Percentiles rank a stretch among this genome's conserved stretches.
These are phyloP conservation scores for Penicillium sp. DNA, from an alignment of 2,329 filamentous ascomycete species.

Conservation along the genomic window DNA sequence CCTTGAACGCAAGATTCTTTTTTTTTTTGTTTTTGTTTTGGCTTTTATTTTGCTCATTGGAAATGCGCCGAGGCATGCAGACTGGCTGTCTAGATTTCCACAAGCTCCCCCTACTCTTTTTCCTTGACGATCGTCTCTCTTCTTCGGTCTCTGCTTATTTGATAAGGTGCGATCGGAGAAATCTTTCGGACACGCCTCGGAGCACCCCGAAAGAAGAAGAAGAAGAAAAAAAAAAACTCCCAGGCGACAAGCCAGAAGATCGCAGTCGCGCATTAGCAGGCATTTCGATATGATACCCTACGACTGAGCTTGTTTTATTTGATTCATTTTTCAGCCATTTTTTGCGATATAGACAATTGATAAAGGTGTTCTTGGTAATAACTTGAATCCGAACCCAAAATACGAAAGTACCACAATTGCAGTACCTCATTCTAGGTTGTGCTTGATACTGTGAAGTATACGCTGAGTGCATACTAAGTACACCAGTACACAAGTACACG, in stretches of 20 bases:
- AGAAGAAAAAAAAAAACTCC: conserved; percentile 17
- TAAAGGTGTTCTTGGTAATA: conserved; percentile 2
- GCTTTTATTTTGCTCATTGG: neutral
- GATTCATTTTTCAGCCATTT: conserved; percentile 17
- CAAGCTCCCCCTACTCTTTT: conserved; percentile 2
- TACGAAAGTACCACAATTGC: neutral
- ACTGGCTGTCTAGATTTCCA: neutral
- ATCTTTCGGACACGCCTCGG: conserved; percentile 6
- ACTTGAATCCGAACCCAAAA: neutral
- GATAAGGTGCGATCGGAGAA: neutral
- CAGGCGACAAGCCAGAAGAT: conserved; percentile 30
- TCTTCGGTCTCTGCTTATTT: neutral
- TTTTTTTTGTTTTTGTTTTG: neutral
- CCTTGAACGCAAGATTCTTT: neutral
- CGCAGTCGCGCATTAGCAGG: conserved; percentile 43
- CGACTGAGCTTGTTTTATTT: conserved; percentile 37
- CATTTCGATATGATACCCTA: conserved; percentile 47
- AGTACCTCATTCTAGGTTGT: neutral
- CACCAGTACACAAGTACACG: too few relatives aligned
- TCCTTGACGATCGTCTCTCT: conserved; percentile 1
- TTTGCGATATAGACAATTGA: conserved; percentile 14
- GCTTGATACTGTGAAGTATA: conserved; percentile 1
- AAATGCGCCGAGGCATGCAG: neutral
- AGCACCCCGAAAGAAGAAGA: conserved; percentile 16
- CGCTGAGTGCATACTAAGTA: neutral